Percentiles rank a stretch among this genome's conserved stretches.
phyloP scores from a whole-genome alignment of 257 asterid genomes.

The Scutellaria baicalensis region DNA sequence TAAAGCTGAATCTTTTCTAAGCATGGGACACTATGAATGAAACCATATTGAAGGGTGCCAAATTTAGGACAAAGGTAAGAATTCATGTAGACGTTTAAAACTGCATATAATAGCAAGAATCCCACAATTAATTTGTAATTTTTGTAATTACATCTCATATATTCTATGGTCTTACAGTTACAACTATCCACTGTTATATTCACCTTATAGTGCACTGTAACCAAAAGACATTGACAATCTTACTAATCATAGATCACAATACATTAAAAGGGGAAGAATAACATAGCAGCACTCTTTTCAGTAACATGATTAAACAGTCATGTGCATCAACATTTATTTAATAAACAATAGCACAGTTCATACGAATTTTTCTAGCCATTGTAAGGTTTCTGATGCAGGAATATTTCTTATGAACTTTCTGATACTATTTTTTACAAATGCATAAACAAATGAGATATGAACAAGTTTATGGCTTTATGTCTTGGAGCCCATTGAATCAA shows the following conservation, averaged over 20 bases:
- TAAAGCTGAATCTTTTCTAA: background rate
- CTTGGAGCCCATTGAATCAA: no score
- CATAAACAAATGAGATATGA: no score
- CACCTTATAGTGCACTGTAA: background rate
- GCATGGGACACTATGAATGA: background rate
- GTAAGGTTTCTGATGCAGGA: no score
- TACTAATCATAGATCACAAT: background rate
- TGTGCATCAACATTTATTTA: background rate
- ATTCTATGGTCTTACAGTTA: background rate
- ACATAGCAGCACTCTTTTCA: background rate
- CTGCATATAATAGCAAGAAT: background rate
- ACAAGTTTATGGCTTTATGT: no score
- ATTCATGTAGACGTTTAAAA: background rate
- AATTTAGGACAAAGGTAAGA: background rate
- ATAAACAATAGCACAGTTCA: background rate
- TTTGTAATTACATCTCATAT: background rate
- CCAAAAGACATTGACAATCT: background rate
- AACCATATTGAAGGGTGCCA: slow-evolving; percentile 7
- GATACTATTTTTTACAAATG: no score
- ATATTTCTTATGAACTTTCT: no score
- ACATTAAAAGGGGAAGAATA: background rate
- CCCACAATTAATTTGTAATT: background rate
- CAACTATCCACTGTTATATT: background rate
- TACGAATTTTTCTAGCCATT: background rate
- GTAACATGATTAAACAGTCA: background rate